Base-by-base conservation (phyloP, 176 grass and related monocot genomes). In the Aegilops speltoides region DNA sequence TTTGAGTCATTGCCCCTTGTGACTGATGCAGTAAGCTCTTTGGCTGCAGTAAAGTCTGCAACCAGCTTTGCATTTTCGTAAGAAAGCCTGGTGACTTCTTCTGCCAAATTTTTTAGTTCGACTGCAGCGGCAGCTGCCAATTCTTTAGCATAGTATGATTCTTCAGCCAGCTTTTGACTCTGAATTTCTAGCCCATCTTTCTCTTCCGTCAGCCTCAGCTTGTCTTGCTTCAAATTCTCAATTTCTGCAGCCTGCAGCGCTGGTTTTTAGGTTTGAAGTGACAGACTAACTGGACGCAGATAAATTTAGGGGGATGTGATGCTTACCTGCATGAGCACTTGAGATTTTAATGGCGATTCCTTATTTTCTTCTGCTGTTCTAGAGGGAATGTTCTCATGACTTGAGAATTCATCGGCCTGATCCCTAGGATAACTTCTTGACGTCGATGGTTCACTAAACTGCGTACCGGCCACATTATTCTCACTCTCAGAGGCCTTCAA, bases 81-180 rank as follows among this genome's bases (percentile, higher is more conserved):
- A 66, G 96, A 95, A 76, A 98, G 90, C 65, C 91, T 95, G n/a
- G 96, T 98, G 67, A 98, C 93, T 88, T 98, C 96, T 92, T 98
- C 96, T 17, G 96, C 96, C 63, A 98, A 87, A 77, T 98, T 98
- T 76, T 93, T 95, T 33, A 98, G 88, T 86, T 98, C 96, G 84
- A 95, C 65, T 45, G 96, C 96, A 40, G 96, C 96, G 7, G 96
- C 96, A 75, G 96, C 90, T 75, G 96, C 96, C 87, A 98, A 90
- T 91, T 96, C 96, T 86, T 95, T 98, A 73, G 96, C 96, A 87
- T 98, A 98, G 11, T 85, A 91, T 76, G 91, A 89, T 96, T 98
- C 96, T 61, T 98, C 96, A 67, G 90, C 89, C 67, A 98, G 82
- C 71, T 98, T 98, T 91, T 98, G 88, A 68, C 89, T 90, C 3